phyloP scores from a whole-genome alignment of 2,329 filamentous ascomycete species.

The Xylariaceae sp. region DNA sequence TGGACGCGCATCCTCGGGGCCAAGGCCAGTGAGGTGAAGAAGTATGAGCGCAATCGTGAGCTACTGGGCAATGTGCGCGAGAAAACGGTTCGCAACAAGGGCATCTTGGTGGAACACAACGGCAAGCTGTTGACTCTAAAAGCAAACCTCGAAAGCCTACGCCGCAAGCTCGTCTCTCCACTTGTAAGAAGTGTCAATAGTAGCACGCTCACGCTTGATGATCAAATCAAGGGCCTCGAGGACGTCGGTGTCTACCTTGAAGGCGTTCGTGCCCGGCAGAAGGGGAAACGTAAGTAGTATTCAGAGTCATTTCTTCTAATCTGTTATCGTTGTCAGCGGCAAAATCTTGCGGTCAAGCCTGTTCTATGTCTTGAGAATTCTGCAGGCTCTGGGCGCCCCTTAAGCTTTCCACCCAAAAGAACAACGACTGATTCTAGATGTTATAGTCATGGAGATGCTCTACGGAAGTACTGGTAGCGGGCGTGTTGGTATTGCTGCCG shows the following conservation, averaged over 20 bases:
- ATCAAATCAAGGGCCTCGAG: slow-evolving; percentile 83
- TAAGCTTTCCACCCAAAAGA: too few relatives aligned
- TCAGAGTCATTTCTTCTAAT: too few relatives aligned
- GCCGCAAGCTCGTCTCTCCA: slow-evolving; percentile 83
- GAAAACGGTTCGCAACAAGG: slow-evolving; percentile 86
- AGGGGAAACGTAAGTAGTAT: too few relatives aligned
- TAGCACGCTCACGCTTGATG: slow-evolving; percentile 76
- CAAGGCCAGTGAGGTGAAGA: slow-evolving; percentile 75
- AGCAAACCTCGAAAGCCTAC: slow-evolving; percentile 82
- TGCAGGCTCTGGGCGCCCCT: too few relatives aligned
- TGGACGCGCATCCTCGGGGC: slow-evolving; percentile 87
- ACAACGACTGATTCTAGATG: too few relatives aligned
- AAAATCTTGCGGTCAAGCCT: too few relatives aligned
- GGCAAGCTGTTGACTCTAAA: slow-evolving; percentile 83
- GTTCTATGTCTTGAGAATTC: too few relatives aligned
- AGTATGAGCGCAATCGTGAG: slow-evolving; percentile 88
- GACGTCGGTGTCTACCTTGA: slow-evolving; percentile 81
- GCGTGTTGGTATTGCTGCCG: slow-evolving; percentile 24
- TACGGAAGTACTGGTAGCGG: slow-evolving; percentile 58
- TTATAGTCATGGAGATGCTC: slow-evolving; percentile 81
- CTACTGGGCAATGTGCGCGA: slow-evolving; percentile 79
- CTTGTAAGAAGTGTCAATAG: slow-evolving; percentile 73
- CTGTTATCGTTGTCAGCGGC: too few relatives aligned
- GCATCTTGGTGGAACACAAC: slow-evolving; percentile 84
- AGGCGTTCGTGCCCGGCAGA: slow-evolving; percentile 77